A percentile compares a stretch with the other conserved stretches of the same genome.
These are phyloP conservation scores for Hymenoscyphus fructigenus DNA, from an alignment of 2,329 filamentous ascomycete genomes.

Conservation along the genomic window DNA sequence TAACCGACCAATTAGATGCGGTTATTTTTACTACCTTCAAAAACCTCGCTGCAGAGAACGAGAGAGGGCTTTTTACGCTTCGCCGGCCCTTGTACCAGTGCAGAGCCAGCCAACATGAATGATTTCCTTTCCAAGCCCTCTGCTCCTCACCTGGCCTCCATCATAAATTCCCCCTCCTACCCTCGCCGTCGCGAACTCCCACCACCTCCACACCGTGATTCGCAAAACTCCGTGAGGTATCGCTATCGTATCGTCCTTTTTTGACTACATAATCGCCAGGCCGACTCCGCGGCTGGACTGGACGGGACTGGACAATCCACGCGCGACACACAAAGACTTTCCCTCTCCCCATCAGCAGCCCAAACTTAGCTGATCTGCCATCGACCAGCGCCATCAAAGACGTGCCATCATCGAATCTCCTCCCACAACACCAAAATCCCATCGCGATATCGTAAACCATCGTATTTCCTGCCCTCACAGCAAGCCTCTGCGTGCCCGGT, in stretches of 20 bases:
- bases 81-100: background rate
- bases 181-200: conserved; percentile 2
- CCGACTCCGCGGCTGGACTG: conserved; percentile 10
- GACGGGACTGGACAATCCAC: conserved; percentile 7
- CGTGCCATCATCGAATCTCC: conserved; percentile 10
- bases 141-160: background rate
- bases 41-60: background rate
- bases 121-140: background rate
- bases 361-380: conserved; percentile 15
- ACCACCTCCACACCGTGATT: background rate
- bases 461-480: background rate
- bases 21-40: too few relatives aligned
- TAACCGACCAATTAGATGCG: background rate
- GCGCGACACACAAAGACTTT: conserved; percentile 18
- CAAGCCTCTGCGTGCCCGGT: background rate
- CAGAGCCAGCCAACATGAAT: conserved; percentile 8
- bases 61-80: conserved; percentile 6
- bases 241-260: conserved; percentile 2
- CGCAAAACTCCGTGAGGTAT: conserved; percentile 1
- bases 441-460: background rate
- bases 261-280: conserved; percentile 5
- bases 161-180: background rate
- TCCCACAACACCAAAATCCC: conserved; percentile 9
- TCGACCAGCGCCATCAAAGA: conserved; percentile 14
- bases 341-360: conserved; percentile 14